These are phyloP conservation scores for Clitoria ternatea DNA, from an alignment of 306 rosid genomes.

Conservation along the genomic window DNA sequence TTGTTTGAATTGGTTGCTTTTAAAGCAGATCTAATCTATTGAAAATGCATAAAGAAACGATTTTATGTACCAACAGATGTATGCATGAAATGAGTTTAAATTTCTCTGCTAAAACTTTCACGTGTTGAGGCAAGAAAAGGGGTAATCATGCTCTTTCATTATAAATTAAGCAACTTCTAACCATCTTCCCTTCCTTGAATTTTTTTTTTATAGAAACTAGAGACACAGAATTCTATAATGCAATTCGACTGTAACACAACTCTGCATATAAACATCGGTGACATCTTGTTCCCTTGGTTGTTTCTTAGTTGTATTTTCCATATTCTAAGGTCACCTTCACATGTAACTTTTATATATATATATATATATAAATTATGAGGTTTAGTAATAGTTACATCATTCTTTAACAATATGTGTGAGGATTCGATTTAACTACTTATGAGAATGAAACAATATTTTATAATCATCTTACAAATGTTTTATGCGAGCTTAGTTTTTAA, in stretches of 20 bases:
- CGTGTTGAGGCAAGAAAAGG: constrained; percentile 4
- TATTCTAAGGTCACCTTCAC: constrained; percentile 46
- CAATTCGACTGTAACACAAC: constrained; percentile 21
- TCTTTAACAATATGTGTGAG: too few species aligned
- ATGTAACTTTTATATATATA: constrained; percentile 26
- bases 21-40: constrained; percentile 8
- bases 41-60: not conserved
- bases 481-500: too few species aligned
- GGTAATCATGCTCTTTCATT: not conserved
- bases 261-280: constrained; percentile 48
- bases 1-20: not conserved
- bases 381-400: too few species aligned
- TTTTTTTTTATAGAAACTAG: not conserved
- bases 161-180: constrained; percentile 33
- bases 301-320: constrained; percentile 45
- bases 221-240: constrained; percentile 13
- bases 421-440: too few species aligned
- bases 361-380: too few species aligned
- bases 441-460: too few species aligned
- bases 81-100: constrained; percentile 1
- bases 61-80: not conserved
- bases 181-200: constrained; percentile 31
- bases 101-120: too few species aligned
- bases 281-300: constrained; percentile 65
- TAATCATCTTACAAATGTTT: too few species aligned